phyloP scores from a whole-genome alignment of 768 basidiomycete genomes.

The Rhizopogon sp. region DNA sequence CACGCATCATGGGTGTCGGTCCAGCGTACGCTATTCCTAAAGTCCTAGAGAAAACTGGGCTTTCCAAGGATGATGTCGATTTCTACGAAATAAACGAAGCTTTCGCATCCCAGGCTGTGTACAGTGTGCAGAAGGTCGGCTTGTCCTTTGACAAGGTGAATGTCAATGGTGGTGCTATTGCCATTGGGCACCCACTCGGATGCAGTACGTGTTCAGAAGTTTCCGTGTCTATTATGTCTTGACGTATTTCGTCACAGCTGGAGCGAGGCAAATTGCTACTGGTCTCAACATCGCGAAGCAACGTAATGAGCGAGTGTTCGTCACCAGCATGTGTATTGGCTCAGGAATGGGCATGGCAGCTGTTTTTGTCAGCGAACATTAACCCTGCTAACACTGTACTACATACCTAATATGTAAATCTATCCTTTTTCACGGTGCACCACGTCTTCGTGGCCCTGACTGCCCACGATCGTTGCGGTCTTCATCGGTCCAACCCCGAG shows the following conservation, averaged over 20 bases:
- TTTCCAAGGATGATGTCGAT: constrained; percentile 70
- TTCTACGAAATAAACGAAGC: constrained; percentile 94
- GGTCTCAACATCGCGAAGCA: constrained; percentile 79
- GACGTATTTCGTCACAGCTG: constrained; percentile 38
- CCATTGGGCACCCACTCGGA: constrained; percentile 84
- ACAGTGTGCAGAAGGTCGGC: constrained; percentile 61
- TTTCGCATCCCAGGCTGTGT: constrained; percentile 81
- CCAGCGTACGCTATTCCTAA: constrained; percentile 86
- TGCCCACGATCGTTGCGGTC: too few species aligned
- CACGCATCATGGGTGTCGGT: constrained; percentile 88
- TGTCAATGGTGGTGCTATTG: constrained; percentile 83
- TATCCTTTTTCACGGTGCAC: not conserved
- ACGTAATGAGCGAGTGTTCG: constrained; percentile 70
- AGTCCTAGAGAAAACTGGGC: constrained; percentile 59
- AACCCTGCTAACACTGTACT: not conserved
- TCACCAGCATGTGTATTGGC: constrained; percentile 90
- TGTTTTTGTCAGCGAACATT: constrained; percentile 82
- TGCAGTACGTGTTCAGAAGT: constrained; percentile 51
- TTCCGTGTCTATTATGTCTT: constrained; percentile 1
- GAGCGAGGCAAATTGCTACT: constrained; percentile 84
- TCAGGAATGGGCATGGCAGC: constrained; percentile 90
- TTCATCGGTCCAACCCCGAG: too few species aligned
- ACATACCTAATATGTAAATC: not conserved
- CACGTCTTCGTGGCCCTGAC: not conserved
- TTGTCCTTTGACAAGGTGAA: constrained; percentile 81